Evolutionary conservation across 2,329 filamentous ascomycete species (phyloP), one percentile per base, ranked within the genome.

Genomic region (Eutypa lata): DNA sequence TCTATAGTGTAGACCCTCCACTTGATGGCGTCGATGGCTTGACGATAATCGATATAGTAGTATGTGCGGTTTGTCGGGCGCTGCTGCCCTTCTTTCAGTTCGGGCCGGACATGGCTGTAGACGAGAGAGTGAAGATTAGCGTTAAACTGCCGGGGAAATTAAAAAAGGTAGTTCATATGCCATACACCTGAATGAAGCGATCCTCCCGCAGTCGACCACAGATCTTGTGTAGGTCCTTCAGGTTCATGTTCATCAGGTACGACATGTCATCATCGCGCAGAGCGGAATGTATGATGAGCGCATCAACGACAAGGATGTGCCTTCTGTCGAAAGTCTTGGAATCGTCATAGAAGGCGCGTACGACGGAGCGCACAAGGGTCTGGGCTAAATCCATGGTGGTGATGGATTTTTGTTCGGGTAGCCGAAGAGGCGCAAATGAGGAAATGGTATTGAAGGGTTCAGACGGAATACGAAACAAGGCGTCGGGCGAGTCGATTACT

Each of bases 11-110:
- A 92, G 49, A 96, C 86, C 57, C 90, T 88, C 82, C 89, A 99
- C 71, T 99, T 99, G 73, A 96, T 95, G 47, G 90, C 91, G 73
- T 99, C 94, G 65, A 99, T 91, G 35, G 93, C 91, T 53, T 90
- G 89, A 54, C 94, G 90, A 66, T 95, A 95, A 69, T 97, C 92
- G 68, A 99, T 93, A 73, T 90, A 99, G 76, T 96, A 99, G 79
- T 96, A 99, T 57, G 93, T 96, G 64, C 90, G 84, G 67, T 88
- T 91, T 60, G 89, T 87, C 5, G 90, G 88, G 49, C 91, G 87
- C 53, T 89, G 87, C 54, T 91, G 89, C 49, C 90, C 90, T 66
- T 92, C 89, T 60, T 87, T 86, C 51, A 89, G 76, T 68, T 96
- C 91, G 48, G 86, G 83, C 55, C 91, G 86, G 31, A 86, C 85